These are phyloP conservation scores for Blumeriella jaapii DNA, from an alignment of 2,329 filamentous ascomycete species.

Conservation along the genomic window DNA sequence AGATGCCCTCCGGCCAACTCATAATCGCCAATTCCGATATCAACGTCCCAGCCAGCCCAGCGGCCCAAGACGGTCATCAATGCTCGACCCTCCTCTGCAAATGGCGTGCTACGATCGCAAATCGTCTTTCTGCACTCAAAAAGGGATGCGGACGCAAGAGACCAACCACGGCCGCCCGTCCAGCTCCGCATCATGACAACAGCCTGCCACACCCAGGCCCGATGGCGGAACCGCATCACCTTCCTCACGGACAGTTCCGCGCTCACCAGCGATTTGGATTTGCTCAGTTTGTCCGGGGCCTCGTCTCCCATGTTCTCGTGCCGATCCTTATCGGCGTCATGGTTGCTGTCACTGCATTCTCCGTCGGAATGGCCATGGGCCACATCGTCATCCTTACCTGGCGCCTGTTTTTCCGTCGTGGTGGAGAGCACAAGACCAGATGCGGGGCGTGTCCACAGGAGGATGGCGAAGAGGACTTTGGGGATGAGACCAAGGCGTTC, in stretches of 20 bases:
- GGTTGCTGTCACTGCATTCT: constrained; percentile 54
- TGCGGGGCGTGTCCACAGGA: too few relatives aligned
- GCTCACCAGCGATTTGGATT: constrained; percentile 31
- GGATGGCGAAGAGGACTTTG: constrained; percentile 12
- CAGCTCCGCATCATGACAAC: constrained; percentile 6
- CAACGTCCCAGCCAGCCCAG: constrained; percentile 22
- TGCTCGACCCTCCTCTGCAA: constrained; percentile 41
- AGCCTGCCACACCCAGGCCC: constrained; percentile 15
- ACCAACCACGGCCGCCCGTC: constrained; percentile 13
- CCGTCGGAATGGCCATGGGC: constrained; percentile 56
- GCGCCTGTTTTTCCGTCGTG: constrained; percentile 41
- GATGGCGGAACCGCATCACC: constrained; percentile 12
- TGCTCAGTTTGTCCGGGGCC: constrained; percentile 39
- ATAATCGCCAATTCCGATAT: constrained; percentile 39
- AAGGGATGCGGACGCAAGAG: constrained; percentile 30
- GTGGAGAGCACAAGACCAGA: constrained; percentile 18
- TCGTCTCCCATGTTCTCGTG: constrained; percentile 51
- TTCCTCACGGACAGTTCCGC: constrained; percentile 26
- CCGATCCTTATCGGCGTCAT: constrained; percentile 58
- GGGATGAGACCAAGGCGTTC: constrained; percentile 21
- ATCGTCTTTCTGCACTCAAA: constrained; percentile 30
- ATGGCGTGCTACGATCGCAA: constrained; percentile 39
- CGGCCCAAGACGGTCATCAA: constrained; percentile 27
- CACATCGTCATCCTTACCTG: constrained; percentile 48
- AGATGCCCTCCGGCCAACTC: constrained; percentile 43